Base-by-base conservation (phyloP, 805 yeast genomes). In the Schizosaccharomyces osmophilus region DNA sequence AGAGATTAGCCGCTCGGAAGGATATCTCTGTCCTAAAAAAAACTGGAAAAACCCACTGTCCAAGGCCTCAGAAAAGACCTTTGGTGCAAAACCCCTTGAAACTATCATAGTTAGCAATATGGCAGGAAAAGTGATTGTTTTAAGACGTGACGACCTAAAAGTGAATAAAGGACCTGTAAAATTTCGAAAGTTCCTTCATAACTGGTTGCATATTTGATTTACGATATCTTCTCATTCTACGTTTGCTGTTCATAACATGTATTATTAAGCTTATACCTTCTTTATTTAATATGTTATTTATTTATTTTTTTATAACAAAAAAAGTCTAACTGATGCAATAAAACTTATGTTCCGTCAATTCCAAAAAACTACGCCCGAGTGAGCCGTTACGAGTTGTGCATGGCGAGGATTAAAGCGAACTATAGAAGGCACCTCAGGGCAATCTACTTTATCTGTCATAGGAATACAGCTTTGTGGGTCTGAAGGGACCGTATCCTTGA, bases 351-450 rank as follows among this genome's bases (percentile, higher is more conserved):
- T 9, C 3, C 4, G 4, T 45, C 13, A 45, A 5, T 9, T 17
- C 59, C 59, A 55, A 29, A 55, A 55, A 8, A 32, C 29, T 29
- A 80, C 67, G 43, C 74, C 79, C 5, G 73, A 77, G 67, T 82
- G 85, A 8, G 85, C 87, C 0, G 87, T 76, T 1, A 87, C 84
- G 65, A 84, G 69, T 63, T 78, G 74, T 68, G 81, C 74, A 45
- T 78, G 69, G 64, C 78, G 77, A 1, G 90, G 89, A 65, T 82
- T 82, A 69, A 83, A 82, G 22, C 77, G 73, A 11, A 80, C 68
- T 59, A 80, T 73, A 65, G 78, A 72, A 0, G 85, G 80, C 5
- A 77, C 64, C 4, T 73, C 63, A 8, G 51, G 51, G 11, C 22
- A 45, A 15, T 19, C 26, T n/a, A 19, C 26, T 45, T 45, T 36